Base-by-base conservation (phyloP, 225 moss, liverwort and hornwort species). In the Straminergon stramineum region DNA sequence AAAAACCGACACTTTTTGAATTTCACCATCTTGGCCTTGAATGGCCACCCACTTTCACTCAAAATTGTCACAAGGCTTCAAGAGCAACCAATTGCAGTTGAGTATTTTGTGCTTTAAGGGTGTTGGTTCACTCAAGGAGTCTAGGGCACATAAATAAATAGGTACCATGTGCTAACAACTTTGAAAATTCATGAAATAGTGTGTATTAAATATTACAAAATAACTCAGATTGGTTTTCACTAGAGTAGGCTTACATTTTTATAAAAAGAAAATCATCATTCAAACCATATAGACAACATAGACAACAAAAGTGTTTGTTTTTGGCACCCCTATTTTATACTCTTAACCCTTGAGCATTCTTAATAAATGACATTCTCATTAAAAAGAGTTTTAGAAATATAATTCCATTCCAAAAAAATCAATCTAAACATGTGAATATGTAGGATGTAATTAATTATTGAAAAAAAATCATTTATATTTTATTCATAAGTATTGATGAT, bases 281-380 rank as follows among this genome's bases (percentile, higher is more conserved):
- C 35, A 15, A 77, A 53, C 4, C 22, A 34, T 2, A 9, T 1
- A 34, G 1, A 5, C 13, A 51, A 11, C 0, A 30, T 0, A 7
- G 7, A 31, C 4, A 18, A 12, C 7, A 11, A 31, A 52, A 52
- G 76, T 21, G 13, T 53, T 53, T 21, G 21, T 53, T 22, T 34
- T 77, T 52, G 32, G 21, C 52, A 2, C 3, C 21, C 20, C 13
- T 52, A 13, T 28, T 3, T 51, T 51, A 75, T 0, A 34, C 0
- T 34, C 31, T 31, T 75, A 31, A 31, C 1, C 19, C 18, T 19
- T 7, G 17, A 30, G 48, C 48, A 51, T 51, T 75, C 22, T 35
- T 77, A 35, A 35, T 22, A 35, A 77, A 21, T 53, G 22, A 53
- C 4, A 34, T 34, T 22, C 3, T 34, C 53, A 21, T 21, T 21